These are phyloP conservation scores for Cucurbita argyrosperma DNA, from an alignment of 306 rosid species.

Conservation along the genomic window DNA sequence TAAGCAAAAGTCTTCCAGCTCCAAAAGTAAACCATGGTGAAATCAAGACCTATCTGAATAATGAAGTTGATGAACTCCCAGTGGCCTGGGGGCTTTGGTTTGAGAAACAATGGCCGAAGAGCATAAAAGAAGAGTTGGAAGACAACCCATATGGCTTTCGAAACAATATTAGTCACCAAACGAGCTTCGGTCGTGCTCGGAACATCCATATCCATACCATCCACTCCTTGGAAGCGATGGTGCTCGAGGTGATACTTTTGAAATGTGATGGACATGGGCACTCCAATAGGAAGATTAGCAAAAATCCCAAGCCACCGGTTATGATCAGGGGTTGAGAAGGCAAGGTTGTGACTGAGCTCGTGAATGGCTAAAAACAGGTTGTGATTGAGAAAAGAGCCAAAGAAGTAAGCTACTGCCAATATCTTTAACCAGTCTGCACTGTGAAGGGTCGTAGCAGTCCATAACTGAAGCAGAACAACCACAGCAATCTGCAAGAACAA, in stretches of 20 bases:
- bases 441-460: slow-evolving; percentile 45
- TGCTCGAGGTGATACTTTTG: slow-evolving; percentile 93
- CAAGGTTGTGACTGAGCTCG: slow-evolving; percentile 91
- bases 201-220: slow-evolving; percentile 81
- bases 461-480: slow-evolving; percentile 73
- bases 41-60: slow-evolving; percentile 51
- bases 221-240: slow-evolving; percentile 89
- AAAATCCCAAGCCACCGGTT: slow-evolving; percentile 85
- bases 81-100: slow-evolving; percentile 74
- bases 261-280: slow-evolving; percentile 89
- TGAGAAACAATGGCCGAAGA: slow-evolving; percentile 62
- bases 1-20: slow-evolving; percentile 71
- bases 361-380: slow-evolving; percentile 91
- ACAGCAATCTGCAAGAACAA: slow-evolving; percentile 38
- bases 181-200: slow-evolving; percentile 63
- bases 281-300: slow-evolving; percentile 89
- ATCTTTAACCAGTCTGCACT: slow-evolving; percentile 78
- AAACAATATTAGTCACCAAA: slow-evolving; percentile 39
- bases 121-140: slow-evolving; percentile 88
- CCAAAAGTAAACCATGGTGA: slow-evolving; percentile 47
- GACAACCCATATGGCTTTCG: slow-evolving; percentile 63
- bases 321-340: slow-evolving; percentile 64
- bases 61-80: slow-evolving; percentile 76
- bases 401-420: slow-evolving; percentile 59
- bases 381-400: slow-evolving; percentile 91